These are phyloP conservation scores for Odontarrhena argentea DNA, from an alignment of 345 rosid genomes.

Conservation along the genomic window DNA sequence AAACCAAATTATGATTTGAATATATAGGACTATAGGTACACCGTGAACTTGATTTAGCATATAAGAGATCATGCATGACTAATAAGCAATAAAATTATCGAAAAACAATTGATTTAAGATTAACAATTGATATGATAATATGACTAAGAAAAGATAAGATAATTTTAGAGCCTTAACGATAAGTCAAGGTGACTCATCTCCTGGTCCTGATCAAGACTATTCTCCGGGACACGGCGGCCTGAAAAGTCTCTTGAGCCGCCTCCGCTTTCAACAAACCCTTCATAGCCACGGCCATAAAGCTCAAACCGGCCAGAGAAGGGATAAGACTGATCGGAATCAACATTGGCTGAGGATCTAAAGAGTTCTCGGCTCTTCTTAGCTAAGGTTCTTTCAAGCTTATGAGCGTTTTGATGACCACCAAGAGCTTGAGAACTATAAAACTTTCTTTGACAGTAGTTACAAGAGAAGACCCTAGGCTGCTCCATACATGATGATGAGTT, in stretches of 20 bases:
- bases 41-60: conserved; percentile 19
- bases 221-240: conserved; percentile 45
- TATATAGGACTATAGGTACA: conserved; percentile 35
- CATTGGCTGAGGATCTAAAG: conserved; percentile 29
- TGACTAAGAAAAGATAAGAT: conserved; percentile 28
- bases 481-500: conserved; percentile 44
- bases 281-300: conserved; percentile 48
- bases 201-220: conserved; percentile 59
- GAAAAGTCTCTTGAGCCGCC: conserved; percentile 48
- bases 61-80: conserved; percentile 7
- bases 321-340: conserved; percentile 34
- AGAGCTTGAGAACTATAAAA: conserved; percentile 98
- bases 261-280: conserved; percentile 43
- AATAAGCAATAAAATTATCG: conserved; percentile 12
- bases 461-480: conserved; percentile 70
- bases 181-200: conserved; percentile 75
- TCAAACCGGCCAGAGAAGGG: conserved; percentile 42
- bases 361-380: conserved; percentile 84
- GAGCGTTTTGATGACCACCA: conserved; percentile 99
- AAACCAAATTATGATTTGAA: conserved; percentile 28
- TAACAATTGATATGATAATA: conserved; percentile 30
- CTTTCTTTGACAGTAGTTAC: conserved; percentile 93
- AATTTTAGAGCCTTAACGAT: conserved; percentile 69
- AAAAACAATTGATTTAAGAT: conserved; percentile 17
- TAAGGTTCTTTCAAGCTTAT: conserved; percentile 85